phyloP scores from a whole-genome alignment of 192 early-diverging fungal species.

The Coemansia sp. region DNA sequence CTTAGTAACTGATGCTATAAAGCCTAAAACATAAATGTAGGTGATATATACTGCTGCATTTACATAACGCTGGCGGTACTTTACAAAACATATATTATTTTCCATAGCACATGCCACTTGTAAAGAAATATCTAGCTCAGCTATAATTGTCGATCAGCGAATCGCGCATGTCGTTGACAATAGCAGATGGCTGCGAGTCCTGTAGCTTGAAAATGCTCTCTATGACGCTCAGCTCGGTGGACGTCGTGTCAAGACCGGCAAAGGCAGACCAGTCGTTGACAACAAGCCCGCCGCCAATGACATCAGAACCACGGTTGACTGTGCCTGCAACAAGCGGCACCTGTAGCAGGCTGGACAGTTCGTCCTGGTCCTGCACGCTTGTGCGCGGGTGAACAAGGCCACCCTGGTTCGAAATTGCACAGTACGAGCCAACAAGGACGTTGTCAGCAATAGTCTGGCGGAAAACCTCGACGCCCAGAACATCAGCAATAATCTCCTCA shows the following conservation, averaged over 20 bases:
- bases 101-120: too few species aligned
- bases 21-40: too few species aligned
- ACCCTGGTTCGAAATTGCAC: conserved; percentile 95
- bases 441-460: conserved; percentile 98
- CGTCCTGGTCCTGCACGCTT: conserved; percentile 95
- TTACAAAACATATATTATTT: too few species aligned
- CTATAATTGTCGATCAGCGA: conserved; percentile 84
- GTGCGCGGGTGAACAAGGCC: conserved; percentile 96
- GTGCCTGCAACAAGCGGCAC: conserved; percentile 98
- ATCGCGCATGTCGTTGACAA: conserved; percentile 93
- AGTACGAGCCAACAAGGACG: conserved; percentile 94
- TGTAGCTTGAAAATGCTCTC: conserved; percentile 98
- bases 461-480: conserved; percentile 97
- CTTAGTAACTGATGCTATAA: too few species aligned
- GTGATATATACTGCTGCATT: too few species aligned
- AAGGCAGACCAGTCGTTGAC: conserved; percentile 99
- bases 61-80: too few species aligned
- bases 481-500: conserved; percentile 98
- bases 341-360: conserved; percentile 94
- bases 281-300: conserved; percentile 94
- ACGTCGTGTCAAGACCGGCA: conserved; percentile 94
- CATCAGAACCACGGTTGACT: conserved; percentile 96
- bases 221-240: conserved; percentile 94
- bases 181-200: conserved; percentile 83
- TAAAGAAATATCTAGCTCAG: conserved; percentile 16